A percentile compares a stretch with the other conserved stretches of the same genome.
Conservation (phyloP, 2,329 filamentous ascomycete genomes). For the Aspergillus proliferans region DNA sequence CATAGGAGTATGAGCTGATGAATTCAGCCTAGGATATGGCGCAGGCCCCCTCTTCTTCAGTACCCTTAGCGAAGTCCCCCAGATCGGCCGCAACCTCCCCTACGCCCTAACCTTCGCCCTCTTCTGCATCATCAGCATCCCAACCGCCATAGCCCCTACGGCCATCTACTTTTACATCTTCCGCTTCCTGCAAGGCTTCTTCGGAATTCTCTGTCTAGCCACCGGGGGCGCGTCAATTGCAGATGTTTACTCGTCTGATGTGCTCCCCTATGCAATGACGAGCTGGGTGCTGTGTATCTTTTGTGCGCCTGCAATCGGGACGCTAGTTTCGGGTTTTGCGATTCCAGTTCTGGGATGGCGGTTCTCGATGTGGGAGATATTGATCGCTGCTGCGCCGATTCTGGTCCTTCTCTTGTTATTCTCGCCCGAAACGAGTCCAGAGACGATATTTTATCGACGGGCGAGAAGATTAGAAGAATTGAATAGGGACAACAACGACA, state of each 20-base stretch:
- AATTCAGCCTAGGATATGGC: conserved; percentile 2
- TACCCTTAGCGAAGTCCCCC: conserved; percentile 59
- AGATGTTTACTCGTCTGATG: conserved; percentile 47
- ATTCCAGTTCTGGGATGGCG: conserved; percentile 38
- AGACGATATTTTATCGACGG: conserved; percentile 57
- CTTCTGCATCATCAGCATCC: conserved; percentile 59
- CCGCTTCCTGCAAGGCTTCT: conserved; percentile 59
- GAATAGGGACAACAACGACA: not conserved
- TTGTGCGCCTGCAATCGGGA: conserved; percentile 54
- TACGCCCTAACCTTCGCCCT: conserved; percentile 60
- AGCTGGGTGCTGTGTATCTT: conserved; percentile 47
- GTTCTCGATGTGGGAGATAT: conserved; percentile 15
- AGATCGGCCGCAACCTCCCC: conserved; percentile 58
- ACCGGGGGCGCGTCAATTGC: conserved; percentile 45
- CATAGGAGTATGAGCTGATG: not conserved
- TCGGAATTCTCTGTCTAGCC: conserved; percentile 57
- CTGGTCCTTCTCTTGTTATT: conserved; percentile 56
- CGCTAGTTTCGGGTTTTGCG: conserved; percentile 55
- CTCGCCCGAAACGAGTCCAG: conserved; percentile 57
- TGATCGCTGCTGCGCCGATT: conserved; percentile 37
- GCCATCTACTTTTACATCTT: conserved; percentile 58
- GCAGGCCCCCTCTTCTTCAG: conserved; percentile 58
- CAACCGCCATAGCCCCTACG: conserved; percentile 54
- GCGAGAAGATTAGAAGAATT: conserved; percentile 52
- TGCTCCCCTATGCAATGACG: conserved; percentile 53